These are phyloP conservation scores for Thelonectria rubi DNA, from an alignment of 2,329 filamentous ascomycete species.

Conservation along the genomic window DNA sequence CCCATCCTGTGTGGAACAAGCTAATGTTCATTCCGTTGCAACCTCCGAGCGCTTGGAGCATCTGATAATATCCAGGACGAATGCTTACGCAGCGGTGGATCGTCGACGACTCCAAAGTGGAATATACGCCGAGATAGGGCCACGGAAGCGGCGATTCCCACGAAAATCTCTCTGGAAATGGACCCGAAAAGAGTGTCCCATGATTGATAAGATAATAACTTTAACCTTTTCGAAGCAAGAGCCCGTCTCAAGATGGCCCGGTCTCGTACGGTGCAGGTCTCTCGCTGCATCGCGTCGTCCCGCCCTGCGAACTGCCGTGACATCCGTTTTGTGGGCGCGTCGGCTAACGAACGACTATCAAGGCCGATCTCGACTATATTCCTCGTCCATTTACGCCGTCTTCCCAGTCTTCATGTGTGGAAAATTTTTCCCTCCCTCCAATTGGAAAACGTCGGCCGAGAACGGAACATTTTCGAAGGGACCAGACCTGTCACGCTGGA, in stretches of 20 bases:
- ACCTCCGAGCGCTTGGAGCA: constrained; percentile 1
- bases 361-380: not conserved
- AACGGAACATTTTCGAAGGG: constrained; percentile 4
- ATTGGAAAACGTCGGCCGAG: not conserved
- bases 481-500: not conserved
- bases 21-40: constrained; percentile 1
- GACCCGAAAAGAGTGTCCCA: constrained; percentile 19
- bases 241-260: not conserved
- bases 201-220: constrained; percentile 21
- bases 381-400: not conserved
- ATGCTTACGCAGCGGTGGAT: constrained; percentile 11
- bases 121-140: not conserved
- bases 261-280: not conserved
- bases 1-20: constrained; percentile 8
- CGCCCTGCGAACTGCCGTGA: constrained; percentile 9
- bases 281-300: not conserved
- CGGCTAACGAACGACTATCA: not conserved
- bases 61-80: constrained; percentile 5
- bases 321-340: constrained; percentile 10
- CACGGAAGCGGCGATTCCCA: not conserved
- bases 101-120: not conserved
- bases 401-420: not conserved
- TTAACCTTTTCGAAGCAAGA: constrained; percentile 3
- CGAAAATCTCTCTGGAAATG: not conserved
- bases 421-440: constrained; percentile 1